A percentile compares a stretch with the other conserved stretches of the same genome.
phyloP scores from a whole-genome alignment of 2,329 filamentous ascomycete species.

The Fusarium tanahbumbuense region DNA sequence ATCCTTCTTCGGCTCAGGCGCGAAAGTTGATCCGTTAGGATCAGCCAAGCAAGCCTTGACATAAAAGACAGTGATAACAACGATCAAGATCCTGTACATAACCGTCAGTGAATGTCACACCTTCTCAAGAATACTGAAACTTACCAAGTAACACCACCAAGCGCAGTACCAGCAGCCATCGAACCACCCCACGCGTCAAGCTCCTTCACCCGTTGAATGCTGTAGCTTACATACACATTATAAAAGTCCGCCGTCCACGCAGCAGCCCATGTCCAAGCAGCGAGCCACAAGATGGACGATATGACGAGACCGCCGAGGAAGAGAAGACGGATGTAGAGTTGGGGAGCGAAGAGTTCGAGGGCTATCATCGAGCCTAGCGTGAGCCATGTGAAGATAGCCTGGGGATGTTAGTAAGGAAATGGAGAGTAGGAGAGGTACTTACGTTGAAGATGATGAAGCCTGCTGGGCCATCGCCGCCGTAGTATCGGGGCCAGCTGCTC shows the following conservation, averaged over 20 bases:
- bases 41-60: conserved; percentile 48
- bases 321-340: conserved; percentile 51
- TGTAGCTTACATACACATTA: conserved; percentile 39
- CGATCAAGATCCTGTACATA: conserved; percentile 51
- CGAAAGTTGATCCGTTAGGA: conserved; percentile 28
- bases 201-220: conserved; percentile 15
- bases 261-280: conserved; percentile 53
- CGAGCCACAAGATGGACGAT: conserved; percentile 58
- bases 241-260: conserved; percentile 49
- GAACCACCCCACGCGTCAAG: conserved; percentile 44
- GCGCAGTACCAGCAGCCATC: conserved; percentile 54
- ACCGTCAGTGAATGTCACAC: neutral
- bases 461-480: conserved; percentile 49
- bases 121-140: conserved; percentile 3
- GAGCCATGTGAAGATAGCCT: conserved; percentile 57
- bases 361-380: conserved; percentile 54
- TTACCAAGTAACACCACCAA: conserved; percentile 58
- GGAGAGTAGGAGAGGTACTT: conserved; percentile 40
- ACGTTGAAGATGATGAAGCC: conserved; percentile 62
- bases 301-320: conserved; percentile 53
- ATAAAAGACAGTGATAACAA: conserved; percentile 55
- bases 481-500: conserved; percentile 35
- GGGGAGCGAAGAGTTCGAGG: conserved; percentile 52
- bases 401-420: conserved; percentile 15
- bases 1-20: conserved; percentile 10